Evolutionary conservation across 805 yeast species (phyloP).

Genomic region (Clavispora carvajalis): DNA sequence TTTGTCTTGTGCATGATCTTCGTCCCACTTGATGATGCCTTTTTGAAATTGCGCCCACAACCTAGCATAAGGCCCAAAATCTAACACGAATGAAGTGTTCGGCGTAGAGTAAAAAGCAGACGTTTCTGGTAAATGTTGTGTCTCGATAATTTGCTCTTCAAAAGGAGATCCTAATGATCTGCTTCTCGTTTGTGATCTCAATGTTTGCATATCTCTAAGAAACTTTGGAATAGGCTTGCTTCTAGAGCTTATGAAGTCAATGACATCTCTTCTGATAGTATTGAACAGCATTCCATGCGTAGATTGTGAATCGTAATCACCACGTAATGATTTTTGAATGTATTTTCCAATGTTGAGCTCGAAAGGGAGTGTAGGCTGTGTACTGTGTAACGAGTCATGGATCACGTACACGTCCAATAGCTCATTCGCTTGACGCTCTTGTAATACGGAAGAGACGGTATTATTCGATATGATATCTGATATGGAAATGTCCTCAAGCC

Average conservation of each 20-base stretch:
- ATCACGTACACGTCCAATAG: constrained; percentile 29
- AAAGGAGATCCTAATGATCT: constrained; percentile 6
- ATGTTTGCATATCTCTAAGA: constrained; percentile 19
- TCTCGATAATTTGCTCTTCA: constrained; percentile 9
- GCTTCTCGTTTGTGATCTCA: constrained; percentile 17
- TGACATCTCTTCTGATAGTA: constrained; percentile 6
- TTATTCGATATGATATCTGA: constrained; percentile 25
- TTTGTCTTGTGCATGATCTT: constrained; percentile 5
- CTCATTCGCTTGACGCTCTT: constrained; percentile 27
- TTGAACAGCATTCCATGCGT: constrained; percentile 4
- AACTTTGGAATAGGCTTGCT: constrained; percentile 29
- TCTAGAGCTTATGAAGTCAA: constrained; percentile 29
- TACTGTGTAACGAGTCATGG: constrained; percentile 25
- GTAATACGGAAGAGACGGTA: constrained; percentile 22
- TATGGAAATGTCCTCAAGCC: constrained; percentile 22
- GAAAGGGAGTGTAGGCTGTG: constrained; percentile 28
- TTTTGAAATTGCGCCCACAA: constrained; percentile 32
- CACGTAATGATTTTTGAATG: constrained; percentile 3
- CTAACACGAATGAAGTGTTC: constrained; percentile 22
- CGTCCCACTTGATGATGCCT: constrained; percentile 20
- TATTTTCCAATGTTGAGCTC: constrained; percentile 32
- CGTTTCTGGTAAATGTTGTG: constrained; percentile 29
- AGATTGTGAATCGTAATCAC: neutral
- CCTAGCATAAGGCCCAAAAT: constrained; percentile 28
- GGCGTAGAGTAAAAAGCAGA: constrained; percentile 25